A percentile compares a stretch with the other conserved stretches of the same genome.
Evolutionary conservation across 352 stramenopile species (phyloP).

Genomic region (Nothophytophthora sp.): DNA sequence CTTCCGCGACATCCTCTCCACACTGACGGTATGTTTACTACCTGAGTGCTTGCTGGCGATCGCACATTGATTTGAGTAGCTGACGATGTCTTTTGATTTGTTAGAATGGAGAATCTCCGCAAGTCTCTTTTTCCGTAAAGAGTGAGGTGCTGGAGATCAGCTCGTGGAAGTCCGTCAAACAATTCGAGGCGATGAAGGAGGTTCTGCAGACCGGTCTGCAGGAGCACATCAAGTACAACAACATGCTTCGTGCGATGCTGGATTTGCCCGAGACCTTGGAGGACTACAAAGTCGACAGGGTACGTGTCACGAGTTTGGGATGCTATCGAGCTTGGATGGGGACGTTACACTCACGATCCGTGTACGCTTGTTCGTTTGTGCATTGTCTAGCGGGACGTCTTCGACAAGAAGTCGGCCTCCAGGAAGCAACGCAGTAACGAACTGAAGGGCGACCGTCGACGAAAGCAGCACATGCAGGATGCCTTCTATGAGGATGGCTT

Average conservation of each 20-base stretch:
- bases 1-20: constrained; percentile 85
- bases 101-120: constrained; percentile 79
- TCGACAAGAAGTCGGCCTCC: constrained; percentile 80
- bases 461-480: constrained; percentile 81
- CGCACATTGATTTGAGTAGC: no score
- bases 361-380: constrained; percentile 6
- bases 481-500: constrained; percentile 62
- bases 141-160: constrained; percentile 72
- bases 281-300: constrained; percentile 67
- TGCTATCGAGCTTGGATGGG: no score
- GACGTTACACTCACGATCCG: no score
- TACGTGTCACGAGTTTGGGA: constrained; percentile 40
- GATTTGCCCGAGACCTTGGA: constrained; percentile 80
- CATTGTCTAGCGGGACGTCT: constrained; percentile 59
- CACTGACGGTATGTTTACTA: constrained; percentile 54
- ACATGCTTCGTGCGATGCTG: constrained; percentile 71
- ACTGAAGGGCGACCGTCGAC: constrained; percentile 72
- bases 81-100: no score
- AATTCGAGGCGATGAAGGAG: constrained; percentile 84
- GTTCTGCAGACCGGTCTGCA: constrained; percentile 74
- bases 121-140: constrained; percentile 78
- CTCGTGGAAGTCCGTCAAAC: constrained; percentile 80
- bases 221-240: constrained; percentile 90
- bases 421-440: constrained; percentile 84
- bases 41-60: neutral